Evolutionary conservation across 140 eudicot genomes (phyloP).

Genomic region (Erigeron philadelphicus): DNA sequence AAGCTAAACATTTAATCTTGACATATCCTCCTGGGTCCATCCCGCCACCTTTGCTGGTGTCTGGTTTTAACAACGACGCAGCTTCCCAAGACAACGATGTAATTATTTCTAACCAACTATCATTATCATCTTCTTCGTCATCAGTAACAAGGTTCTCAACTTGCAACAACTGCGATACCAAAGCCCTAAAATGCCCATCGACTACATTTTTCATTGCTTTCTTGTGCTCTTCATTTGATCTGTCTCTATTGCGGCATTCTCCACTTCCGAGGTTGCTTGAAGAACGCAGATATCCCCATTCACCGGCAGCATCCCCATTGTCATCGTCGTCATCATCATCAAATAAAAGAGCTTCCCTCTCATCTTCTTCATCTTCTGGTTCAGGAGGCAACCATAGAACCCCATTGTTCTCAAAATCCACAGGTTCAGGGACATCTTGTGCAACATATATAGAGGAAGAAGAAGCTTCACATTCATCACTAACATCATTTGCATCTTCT

Average conservation of each 20-base stretch:
- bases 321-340: constrained; percentile 88
- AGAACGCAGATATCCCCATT: constrained; percentile 63
- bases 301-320: constrained; percentile 72
- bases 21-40: constrained; percentile 99
- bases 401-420: constrained; percentile 93
- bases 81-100: constrained; percentile 96
- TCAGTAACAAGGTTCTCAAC: constrained; percentile 72
- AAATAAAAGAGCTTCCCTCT: constrained; percentile 59
- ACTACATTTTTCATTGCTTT: constrained; percentile 83
- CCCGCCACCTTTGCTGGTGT: constrained; percentile 91
- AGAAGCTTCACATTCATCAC: constrained; percentile 76
- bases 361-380: constrained; percentile 98
- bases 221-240: constrained; percentile 83
- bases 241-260: constrained; percentile 60
- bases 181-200: constrained; percentile 95
- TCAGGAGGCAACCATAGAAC: constrained; percentile 99
- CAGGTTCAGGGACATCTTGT: constrained; percentile 77
- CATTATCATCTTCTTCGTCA: constrained; percentile 58
- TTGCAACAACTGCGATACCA: constrained; percentile 84
- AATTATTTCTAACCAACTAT: constrained; percentile 86
- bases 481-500: constrained; percentile 45
- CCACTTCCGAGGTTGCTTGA: constrained; percentile 76
- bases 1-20: constrained; percentile 90
- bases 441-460: constrained; percentile 70
- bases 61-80: constrained; percentile 89